Evolutionary conservation across 2,329 filamentous ascomycete genomes (phyloP), one percentile per base, ranked within the genome.

Genomic region (Plenodomus tracheiphilus): DNA sequence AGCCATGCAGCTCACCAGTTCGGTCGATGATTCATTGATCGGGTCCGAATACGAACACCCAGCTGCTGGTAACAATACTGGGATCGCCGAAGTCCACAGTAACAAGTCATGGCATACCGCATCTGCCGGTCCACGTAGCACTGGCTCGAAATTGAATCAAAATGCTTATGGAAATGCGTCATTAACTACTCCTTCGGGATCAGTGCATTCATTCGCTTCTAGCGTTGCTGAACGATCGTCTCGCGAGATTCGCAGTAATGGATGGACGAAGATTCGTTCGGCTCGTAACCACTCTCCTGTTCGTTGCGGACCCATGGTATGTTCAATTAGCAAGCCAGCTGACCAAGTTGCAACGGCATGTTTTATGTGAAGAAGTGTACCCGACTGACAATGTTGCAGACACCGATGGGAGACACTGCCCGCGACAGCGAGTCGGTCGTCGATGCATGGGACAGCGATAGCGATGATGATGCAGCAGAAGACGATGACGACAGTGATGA

Each of bases 401-500:
- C 6, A 32, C 28, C 28, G 28, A 32, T 32, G 25, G 52, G 53
- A 9, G 52, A 61, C 22, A 22, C 25, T 9, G n/a, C 22, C 18
- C 45, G 28, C 15, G 43, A 53, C 15, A 21, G 25, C 9, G 45
- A 38, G 2, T 39, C 51, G 2, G 2, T 37, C 16, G 39, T 47
- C 8, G 46, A 49, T 19, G 39, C 41, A 1, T 53, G 49, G 46
- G 61, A 66, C 34, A 57, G 56, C 10, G 56, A 61, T 25, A 54
- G 53, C 2, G 35, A 50, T 4, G 42, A 51, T 10, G 30, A 74
- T 66, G 21, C 75, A 68, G 21, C 75, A 67, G 61, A 73, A 1
- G 78, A 80, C 21, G 78, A 58, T 32, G 53, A 62, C 21, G 69
- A 78, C 40, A 64, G 68, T n/a, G 67, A 68, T 41, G 71, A 70